Evolutionary conservation across 2,329 filamentous ascomycete genomes (phyloP).

Genomic region (Curvularia sp.): DNA sequence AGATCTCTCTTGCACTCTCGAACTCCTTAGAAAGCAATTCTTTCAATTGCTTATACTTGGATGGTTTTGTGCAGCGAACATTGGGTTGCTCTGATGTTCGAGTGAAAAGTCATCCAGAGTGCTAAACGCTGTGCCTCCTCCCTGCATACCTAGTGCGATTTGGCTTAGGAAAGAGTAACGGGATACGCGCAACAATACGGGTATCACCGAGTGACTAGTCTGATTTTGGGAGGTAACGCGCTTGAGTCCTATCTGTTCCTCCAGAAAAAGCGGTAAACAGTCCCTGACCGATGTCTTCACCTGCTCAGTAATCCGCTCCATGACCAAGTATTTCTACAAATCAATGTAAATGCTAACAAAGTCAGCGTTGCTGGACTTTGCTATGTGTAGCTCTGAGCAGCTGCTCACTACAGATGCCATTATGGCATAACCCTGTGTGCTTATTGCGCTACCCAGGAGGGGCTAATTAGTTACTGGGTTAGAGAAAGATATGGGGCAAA

Average conservation of each 20-base stretch:
- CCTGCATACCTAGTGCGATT: background rate
- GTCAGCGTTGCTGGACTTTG: background rate
- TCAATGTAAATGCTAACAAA: background rate
- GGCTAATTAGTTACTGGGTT: background rate
- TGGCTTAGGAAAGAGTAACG: background rate
- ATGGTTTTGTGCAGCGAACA: background rate
- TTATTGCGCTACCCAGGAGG: background rate
- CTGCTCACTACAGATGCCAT: background rate
- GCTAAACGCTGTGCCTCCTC: background rate
- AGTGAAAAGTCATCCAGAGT: background rate
- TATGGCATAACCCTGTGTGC: background rate
- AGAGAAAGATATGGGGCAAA: background rate
- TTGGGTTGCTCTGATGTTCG: background rate
- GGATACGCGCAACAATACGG: background rate
- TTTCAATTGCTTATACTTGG: background rate
- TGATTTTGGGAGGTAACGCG: background rate
- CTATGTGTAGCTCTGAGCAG: background rate
- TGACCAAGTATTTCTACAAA: background rate
- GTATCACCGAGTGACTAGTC: background rate
- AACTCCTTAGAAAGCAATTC: background rate
- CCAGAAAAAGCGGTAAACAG: background rate
- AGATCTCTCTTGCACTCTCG: background rate
- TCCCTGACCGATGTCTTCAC: background rate
- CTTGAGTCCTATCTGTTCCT: background rate
- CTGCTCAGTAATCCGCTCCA: background rate